Evolutionary conservation across 2,329 filamentous ascomycete genomes (phyloP), one percentile per base, ranked within the genome.

Genomic region (Apiospora aurea): DNA sequence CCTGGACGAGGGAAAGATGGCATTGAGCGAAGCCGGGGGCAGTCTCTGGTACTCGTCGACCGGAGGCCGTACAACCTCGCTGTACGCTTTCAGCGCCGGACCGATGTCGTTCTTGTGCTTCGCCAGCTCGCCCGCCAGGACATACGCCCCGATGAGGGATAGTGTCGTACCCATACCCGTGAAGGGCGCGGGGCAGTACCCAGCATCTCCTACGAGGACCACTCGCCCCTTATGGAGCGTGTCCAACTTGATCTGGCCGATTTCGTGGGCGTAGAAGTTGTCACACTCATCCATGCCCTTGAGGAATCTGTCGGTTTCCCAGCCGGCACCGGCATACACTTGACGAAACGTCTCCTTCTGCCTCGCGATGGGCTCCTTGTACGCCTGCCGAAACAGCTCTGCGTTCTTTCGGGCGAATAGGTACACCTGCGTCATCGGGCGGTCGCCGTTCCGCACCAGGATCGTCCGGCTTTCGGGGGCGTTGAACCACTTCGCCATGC

Each of bases 201-300:
- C 88, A 1, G 89, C 86, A 73, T 92, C 89, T 0, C 89, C 89
- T 0, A 90, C 70, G 0, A 90, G 79, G 1, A 82, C 84, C 4
- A 89, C 82, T 0, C 87, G 84, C 0, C 86, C 85, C 0, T 78
- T 78, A 2, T 80, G 83, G 86, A 84, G 88, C 7, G 74, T 74
- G 0, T 82, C 76, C 71, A 86, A 74, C 69, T 82, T 83, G 64
- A 91, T 83, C 61, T 86, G 83, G 0, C 81, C 85, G 18, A 87
- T 73, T 2, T 81, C 78, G 18, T 83, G 77, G 69, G 80, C 81
- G 79, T 88, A 88, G 73, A 88, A 87, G 74, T 87, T 83, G 1
- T 83, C 76, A 0, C 79, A 73, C 24, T 78, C 74, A 0, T 61
- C 70, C 18, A 75, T 68, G 34, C 73, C 71, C 7, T 72, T 24